phyloP scores from a whole-genome alignment of 2,329 filamentous ascomycete species.

The Pseudogymnoascus sp. region DNA sequence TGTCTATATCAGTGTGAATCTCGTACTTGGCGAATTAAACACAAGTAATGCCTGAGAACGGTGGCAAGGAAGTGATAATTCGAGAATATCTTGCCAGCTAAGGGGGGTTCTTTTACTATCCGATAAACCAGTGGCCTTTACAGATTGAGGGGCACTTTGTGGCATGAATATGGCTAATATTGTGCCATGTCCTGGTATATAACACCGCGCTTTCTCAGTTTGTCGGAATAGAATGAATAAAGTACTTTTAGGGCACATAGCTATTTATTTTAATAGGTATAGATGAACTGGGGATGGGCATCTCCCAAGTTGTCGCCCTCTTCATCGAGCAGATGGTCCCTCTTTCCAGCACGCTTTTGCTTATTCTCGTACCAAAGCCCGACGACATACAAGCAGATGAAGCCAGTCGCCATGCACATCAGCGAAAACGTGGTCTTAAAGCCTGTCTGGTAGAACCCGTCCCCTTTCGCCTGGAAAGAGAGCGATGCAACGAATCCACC shows the following conservation, averaged over 20 bases:
- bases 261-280: not conserved
- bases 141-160: too few species aligned
- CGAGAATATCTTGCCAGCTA: too few species aligned
- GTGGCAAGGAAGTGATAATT: too few species aligned
- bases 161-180: too few species aligned
- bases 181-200: too few species aligned
- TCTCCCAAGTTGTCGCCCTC: constrained; percentile 5
- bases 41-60: too few species aligned
- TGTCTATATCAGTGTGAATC: not conserved
- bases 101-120: too few species aligned
- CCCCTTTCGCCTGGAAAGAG: constrained; percentile 7
- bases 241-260: not conserved
- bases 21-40: too few species aligned
- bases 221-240: too few species aligned
- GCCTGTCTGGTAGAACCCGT: constrained; percentile 4
- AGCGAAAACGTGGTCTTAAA: constrained; percentile 15
- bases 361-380: constrained; percentile 38
- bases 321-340: constrained; percentile 34
- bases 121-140: too few species aligned
- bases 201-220: too few species aligned
- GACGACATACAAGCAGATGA: constrained; percentile 28
- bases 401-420: constrained; percentile 18
- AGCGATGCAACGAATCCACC: constrained; percentile 9
- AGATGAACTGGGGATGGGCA: constrained; percentile 10
- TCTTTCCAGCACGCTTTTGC: constrained; percentile 39